Evolutionary conservation across 495 filamentous ascomycete species (phyloP), one percentile per base, ranked within the genome.

Genomic region (Apiosordaria backusii): DNA sequence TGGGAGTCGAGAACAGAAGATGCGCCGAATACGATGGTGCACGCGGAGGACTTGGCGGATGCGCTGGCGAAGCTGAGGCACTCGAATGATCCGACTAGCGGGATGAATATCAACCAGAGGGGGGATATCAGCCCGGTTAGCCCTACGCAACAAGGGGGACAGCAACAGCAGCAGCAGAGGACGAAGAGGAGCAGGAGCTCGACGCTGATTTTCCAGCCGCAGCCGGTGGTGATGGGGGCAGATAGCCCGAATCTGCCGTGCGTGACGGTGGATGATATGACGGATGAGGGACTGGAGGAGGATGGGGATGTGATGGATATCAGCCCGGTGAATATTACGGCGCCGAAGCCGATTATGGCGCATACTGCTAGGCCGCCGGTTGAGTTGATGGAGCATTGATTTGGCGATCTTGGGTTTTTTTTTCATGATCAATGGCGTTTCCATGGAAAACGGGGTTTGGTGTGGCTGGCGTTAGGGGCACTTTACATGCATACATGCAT

Each of bases 1-100:
- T 99, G 95, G 95, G 90, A 94, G 77, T 85, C 93, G 81, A 86
- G 87, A 71, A 81, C 91, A 58, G 95, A 99, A 79, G 93, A 90
- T 24, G 90, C 94, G 3, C 95, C 95, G 29, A 99, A 99, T 77
- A 93, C 92, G 78, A 88, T 92, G 66, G 92, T 97, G 9, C 91
- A 97, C 72, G 93, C 95, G 7, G 89, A 91, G 62, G 95, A 99
- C 75, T 81, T 99, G 29, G 92, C 92, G 0, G 80, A 83, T 26
- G 95, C 96, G 4, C 81, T 99, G 19, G 84, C 89, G 4, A 87
- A 86, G 71, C 75, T 97, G 65, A 78, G 82, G 63, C 81, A 84
- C 64, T 73, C 76, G 55, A 60, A 71, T 13, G 60, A 63, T 45
- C 59, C 59, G 16, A 61, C 6, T 15, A 27, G 24, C 25, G 59